A percentile compares a stretch with the other conserved stretches of the same genome.
Conservation (phyloP, 2,329 filamentous ascomycete genomes). For the Remersonia thermophila region DNA sequence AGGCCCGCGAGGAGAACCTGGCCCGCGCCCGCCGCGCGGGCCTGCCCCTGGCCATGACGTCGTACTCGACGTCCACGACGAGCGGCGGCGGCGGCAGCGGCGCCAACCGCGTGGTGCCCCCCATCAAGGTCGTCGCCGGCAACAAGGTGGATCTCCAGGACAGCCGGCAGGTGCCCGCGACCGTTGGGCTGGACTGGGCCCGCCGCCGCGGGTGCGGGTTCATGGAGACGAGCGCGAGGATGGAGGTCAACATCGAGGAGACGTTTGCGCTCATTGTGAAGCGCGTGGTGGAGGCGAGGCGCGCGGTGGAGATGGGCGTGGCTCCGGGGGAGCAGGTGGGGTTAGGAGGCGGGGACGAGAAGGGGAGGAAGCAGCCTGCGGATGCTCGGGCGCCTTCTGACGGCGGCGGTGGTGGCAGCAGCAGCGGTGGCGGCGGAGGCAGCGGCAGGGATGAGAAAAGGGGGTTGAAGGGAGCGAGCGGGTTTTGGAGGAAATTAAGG, state of each 20-base stretch:
- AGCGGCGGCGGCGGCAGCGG: slow-evolving; percentile 17
- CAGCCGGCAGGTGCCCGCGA: slow-evolving; percentile 54
- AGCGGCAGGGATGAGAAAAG: slow-evolving; percentile 32
- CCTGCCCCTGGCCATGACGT: slow-evolving; percentile 16
- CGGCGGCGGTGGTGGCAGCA: slow-evolving; percentile 28
- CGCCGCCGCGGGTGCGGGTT: slow-evolving; percentile 62
- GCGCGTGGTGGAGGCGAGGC: slow-evolving; percentile 46
- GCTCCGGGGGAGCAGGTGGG: slow-evolving; percentile 21
- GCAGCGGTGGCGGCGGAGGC: too few relatives aligned
- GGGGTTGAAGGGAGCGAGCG: slow-evolving; percentile 30
- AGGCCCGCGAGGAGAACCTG: slow-evolving; percentile 53
- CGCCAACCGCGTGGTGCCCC: slow-evolving; percentile 43
- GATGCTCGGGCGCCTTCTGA: slow-evolving; percentile 30
- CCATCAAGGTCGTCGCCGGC: slow-evolving; percentile 71
- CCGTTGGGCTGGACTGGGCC: slow-evolving; percentile 66
- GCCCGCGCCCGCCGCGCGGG: slow-evolving; percentile 38
- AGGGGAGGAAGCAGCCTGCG: slow-evolving; percentile 19
- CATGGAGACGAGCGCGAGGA: slow-evolving; percentile 77
- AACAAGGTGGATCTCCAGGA: slow-evolving; percentile 78
- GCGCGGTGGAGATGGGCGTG: slow-evolving; percentile 36
- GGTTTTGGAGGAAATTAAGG: slow-evolving; percentile 44
- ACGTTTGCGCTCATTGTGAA: slow-evolving; percentile 63
- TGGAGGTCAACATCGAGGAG: slow-evolving; percentile 83
- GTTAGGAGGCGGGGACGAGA: not conserved
- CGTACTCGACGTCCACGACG: not conserved